phyloP scores from a whole-genome alignment of 2,329 filamentous ascomycete species.

The Chaetothyriales sp. region DNA sequence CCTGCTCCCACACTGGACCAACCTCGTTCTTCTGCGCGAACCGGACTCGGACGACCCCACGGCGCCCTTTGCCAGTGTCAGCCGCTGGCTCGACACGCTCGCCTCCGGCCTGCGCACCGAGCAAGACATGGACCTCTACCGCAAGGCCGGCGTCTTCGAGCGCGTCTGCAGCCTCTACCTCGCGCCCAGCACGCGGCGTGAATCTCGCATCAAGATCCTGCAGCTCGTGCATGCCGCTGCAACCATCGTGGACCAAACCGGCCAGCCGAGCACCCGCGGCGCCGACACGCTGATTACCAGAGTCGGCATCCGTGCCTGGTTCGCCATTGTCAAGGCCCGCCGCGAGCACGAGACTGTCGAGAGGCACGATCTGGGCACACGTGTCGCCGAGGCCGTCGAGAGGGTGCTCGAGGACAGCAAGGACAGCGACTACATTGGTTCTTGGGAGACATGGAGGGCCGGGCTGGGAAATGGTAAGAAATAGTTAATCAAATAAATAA shows the following conservation, averaged over 20 bases:
- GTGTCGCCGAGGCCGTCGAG: slow-evolving; percentile 2
- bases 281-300: slow-evolving; percentile 61
- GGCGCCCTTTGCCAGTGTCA: slow-evolving; percentile 48
- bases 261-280: slow-evolving; percentile 59
- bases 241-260: slow-evolving; percentile 53
- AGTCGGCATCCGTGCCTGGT: slow-evolving; percentile 59
- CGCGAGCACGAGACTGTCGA: slow-evolving; percentile 5
- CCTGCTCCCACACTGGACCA: slow-evolving; percentile 44
- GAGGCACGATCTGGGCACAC: neutral
- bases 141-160: slow-evolving; percentile 54
- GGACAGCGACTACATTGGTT: neutral
- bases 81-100: slow-evolving; percentile 29
- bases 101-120: slow-evolving; percentile 13
- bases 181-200: slow-evolving; percentile 47
- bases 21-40: slow-evolving; percentile 57
- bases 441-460: neutral
- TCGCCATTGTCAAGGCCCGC: slow-evolving; percentile 7
- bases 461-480: no score
- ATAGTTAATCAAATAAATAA: no score
- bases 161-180: slow-evolving; percentile 54
- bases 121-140: slow-evolving; percentile 33
- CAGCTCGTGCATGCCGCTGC: slow-evolving; percentile 50
- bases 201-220: slow-evolving; percentile 48
- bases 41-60: slow-evolving; percentile 59
- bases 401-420: slow-evolving; percentile 3